Evolutionary conservation across 139 green algal genomes (phyloP), one percentile per base, ranked within the genome.

Genomic region (Chlamydomonas applanata): DNA sequence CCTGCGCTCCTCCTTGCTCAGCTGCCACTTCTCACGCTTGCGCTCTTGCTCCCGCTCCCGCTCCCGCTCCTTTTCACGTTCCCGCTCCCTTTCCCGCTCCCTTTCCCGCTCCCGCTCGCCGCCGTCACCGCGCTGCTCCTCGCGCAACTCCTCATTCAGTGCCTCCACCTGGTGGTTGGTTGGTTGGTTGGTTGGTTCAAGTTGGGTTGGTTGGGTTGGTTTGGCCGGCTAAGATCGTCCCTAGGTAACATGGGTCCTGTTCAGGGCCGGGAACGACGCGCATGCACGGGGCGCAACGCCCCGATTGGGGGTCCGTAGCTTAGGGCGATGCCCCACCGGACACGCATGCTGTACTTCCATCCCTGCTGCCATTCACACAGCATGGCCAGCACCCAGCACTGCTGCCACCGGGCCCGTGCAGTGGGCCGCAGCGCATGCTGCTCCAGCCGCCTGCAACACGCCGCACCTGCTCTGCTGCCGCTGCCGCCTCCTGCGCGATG

Each of bases 401-500:
- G n/a, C 49, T 16, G 32, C 62, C 7, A 27, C 32, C 27, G 34
- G 29, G 16, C 20, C 27, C 17, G 11, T 22, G 17, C 16, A n/a
- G 5, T 22, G 17, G n/a, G 54, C 54, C 5, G 16, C 54, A 25
- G 16, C 54, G 14, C 19, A 22, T 25, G 57, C n/a, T 56, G n/a
- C 69, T 27, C 68, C 57, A 45, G 67, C 60, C 22, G 75, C 69
- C 61, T 76, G 30, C 5, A 74, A 61, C 46, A 76, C 46, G n/a
- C n/a, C n/a, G 69, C 30, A 61, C 73, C 78, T 77, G 74, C 70
- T 76, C 57, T 40, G 75, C 72, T 72, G 77, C 75, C 0, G 65
- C 67, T 70, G 40, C 40, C 30, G 75, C 81, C 76, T 83, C 81
- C 53, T 79, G 74, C 67, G 92, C 81, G 61, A 86, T 62, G 24